Percentiles rank a stretch among this genome's conserved stretches.
phyloP scores from a whole-genome alignment of 177 flowering plant genomes.

The Vitis hybrid region DNA sequence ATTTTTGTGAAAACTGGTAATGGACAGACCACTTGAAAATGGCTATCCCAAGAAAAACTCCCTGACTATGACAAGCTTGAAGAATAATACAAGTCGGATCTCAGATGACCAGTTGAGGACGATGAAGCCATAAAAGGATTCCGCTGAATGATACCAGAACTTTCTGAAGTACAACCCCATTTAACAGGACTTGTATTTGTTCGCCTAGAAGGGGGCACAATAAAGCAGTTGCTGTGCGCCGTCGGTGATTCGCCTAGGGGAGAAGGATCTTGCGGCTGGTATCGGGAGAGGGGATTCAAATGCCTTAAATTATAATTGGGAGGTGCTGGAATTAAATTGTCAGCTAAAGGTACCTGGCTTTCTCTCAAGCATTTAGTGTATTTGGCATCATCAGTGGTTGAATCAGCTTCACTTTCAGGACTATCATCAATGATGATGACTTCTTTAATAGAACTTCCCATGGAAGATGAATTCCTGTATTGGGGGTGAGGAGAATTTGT shows the following conservation, averaged over 20 bases:
- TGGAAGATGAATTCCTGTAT: slow-evolving; percentile 7
- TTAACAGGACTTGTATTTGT: slow-evolving; percentile 18
- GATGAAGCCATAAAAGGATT: slow-evolving; percentile 20
- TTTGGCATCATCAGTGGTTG: slow-evolving; percentile 1
- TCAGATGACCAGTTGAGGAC: slow-evolving; percentile 26
- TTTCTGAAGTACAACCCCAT: slow-evolving; percentile 35
- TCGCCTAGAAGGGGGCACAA: slow-evolving; percentile 18
- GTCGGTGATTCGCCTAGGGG: slow-evolving; percentile 10
- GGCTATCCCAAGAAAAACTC: slow-evolving; percentile 7
- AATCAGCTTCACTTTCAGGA: slow-evolving; percentile 18
- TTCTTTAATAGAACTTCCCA: slow-evolving; percentile 16
- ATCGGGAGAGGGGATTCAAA: slow-evolving; percentile 14
- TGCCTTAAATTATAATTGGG: slow-evolving; percentile 5
- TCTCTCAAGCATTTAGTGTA: slow-evolving; percentile 15
- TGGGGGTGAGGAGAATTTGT: slow-evolving; percentile 4
- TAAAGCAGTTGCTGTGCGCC: slow-evolving; percentile 18
- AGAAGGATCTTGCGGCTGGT: slow-evolving; percentile 18
- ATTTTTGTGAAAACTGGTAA: slow-evolving; percentile 8
- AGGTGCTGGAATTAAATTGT: slow-evolving; percentile 8
- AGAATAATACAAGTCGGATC: slow-evolving; percentile 27
- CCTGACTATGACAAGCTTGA: slow-evolving; percentile 26
- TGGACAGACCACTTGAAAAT: background rate
- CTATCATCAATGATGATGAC: slow-evolving; percentile 32
- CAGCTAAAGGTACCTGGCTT: slow-evolving; percentile 12
- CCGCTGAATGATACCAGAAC: slow-evolving; percentile 23